A percentile compares a stretch with the other conserved stretches of the same genome.
These are phyloP conservation scores for Trichoderma breve DNA, from an alignment of 2,329 filamentous ascomycete genomes.

Conservation along the genomic window DNA sequence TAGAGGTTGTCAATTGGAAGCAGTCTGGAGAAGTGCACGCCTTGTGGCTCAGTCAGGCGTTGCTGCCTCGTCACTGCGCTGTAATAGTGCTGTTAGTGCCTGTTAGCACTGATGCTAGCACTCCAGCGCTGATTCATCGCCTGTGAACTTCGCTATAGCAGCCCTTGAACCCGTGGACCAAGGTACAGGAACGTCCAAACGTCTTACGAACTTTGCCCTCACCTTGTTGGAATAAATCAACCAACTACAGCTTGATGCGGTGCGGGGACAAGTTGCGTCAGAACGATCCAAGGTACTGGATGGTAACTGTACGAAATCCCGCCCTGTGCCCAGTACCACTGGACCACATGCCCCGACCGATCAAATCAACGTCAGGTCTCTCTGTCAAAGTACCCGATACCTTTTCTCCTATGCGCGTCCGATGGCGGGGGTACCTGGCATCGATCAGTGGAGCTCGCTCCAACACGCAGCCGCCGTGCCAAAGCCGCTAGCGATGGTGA, in stretches of 20 bases:
- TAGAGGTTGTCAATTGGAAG: background rate
- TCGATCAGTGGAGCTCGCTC: conserved; percentile 10
- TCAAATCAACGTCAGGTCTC: background rate
- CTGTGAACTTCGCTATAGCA: background rate
- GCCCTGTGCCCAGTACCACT: background rate
- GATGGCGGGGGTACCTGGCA: conserved; percentile 5
- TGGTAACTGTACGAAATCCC: background rate
- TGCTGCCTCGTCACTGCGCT: background rate
- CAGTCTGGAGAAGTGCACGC: background rate
- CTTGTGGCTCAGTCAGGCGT: background rate
- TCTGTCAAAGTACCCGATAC: background rate
- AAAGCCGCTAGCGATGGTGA: background rate
- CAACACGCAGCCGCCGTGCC: background rate
- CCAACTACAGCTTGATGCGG: background rate
- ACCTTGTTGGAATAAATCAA: background rate
- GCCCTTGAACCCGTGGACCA: background rate
- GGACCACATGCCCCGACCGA: background rate
- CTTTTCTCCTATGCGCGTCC: background rate
- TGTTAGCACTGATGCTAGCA: background rate
- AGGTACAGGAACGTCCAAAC: too few species aligned
- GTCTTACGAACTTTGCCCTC: background rate
- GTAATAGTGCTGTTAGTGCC: background rate
- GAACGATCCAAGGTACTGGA: background rate
- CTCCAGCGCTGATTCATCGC: background rate
- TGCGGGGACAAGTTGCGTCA: background rate